Percentiles rank a stretch among this genome's conserved stretches.
Evolutionary conservation across 2,329 filamentous ascomycete species (phyloP).

Genomic region (Penicillium sp.): DNA sequence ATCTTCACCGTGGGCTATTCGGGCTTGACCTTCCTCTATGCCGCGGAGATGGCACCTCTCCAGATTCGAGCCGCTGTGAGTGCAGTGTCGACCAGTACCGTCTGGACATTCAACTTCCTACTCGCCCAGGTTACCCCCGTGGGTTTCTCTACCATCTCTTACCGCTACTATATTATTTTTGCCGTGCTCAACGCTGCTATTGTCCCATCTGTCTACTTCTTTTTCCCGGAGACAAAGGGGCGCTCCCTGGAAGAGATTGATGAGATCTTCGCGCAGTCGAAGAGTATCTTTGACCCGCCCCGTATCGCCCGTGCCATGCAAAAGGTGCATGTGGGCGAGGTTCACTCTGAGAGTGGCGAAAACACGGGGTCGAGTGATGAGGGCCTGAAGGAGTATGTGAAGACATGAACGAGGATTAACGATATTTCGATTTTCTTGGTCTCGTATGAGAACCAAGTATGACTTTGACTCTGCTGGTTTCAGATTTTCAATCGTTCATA

Average conservation of each 20-base stretch:
- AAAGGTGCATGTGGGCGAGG: conserved; percentile 7
- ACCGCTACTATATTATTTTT: conserved; percentile 51
- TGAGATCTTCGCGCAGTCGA: conserved; percentile 42
- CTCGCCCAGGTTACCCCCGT: conserved; percentile 44
- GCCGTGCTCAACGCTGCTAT: conserved; percentile 44
- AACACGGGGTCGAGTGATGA: conserved; percentile 8
- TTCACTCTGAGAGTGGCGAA: conserved; percentile 16
- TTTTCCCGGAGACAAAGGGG: conserved; percentile 46
- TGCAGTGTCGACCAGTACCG: conserved; percentile 56
- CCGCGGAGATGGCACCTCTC: conserved; percentile 59
- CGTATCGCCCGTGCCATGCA: conserved; percentile 30
- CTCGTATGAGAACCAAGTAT: not conserved
- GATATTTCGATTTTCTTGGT: not conserved
- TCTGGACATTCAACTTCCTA: conserved; percentile 46
- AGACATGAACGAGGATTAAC: not conserved
- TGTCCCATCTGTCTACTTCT: conserved; percentile 41
- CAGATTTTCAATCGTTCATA: not conserved
- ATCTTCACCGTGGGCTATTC: conserved; percentile 64
- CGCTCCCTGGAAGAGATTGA: conserved; percentile 46
- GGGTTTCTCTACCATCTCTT: conserved; percentile 52
- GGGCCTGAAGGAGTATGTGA: conserved; percentile 1
- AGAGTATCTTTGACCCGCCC: conserved; percentile 34
- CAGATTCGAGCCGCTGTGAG: conserved; percentile 54
- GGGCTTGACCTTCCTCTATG: conserved; percentile 64
- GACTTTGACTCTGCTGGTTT: not conserved